A percentile compares a stretch with the other conserved stretches of the same genome.
Evolutionary conservation across 2,329 filamentous ascomycete species (phyloP).

Genomic region (Trichoderma sp.): DNA sequence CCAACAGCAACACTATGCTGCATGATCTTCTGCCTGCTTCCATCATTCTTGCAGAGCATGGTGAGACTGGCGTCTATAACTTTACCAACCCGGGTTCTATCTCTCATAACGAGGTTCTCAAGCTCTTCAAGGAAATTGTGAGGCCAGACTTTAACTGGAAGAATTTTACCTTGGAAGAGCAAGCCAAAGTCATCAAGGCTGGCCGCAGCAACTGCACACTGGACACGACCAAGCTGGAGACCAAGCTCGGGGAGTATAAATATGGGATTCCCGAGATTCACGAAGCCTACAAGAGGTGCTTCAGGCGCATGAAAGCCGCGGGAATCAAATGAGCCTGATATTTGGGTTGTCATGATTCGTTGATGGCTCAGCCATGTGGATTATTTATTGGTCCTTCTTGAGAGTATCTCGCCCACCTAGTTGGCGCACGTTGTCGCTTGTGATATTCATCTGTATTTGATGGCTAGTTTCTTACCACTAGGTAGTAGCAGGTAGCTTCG

Average conservation of each 20-base stretch:
- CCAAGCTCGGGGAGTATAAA: conserved; percentile 57
- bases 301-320: conserved; percentile 59
- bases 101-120: conserved; percentile 66
- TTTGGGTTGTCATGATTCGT: neutral
- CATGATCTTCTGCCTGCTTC: conserved; percentile 61
- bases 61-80: conserved; percentile 64
- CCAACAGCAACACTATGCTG: conserved; percentile 66
- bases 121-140: conserved; percentile 61
- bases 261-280: conserved; percentile 60
- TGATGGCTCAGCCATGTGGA: neutral
- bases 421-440: neutral
- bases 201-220: conserved; percentile 64
- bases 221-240: conserved; percentile 59
- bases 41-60: conserved; percentile 58
- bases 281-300: conserved; percentile 59
- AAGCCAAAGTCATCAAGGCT: conserved; percentile 65
- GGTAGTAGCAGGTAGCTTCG: neutral
- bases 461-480: neutral
- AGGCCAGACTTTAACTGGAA: conserved; percentile 59
- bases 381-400: neutral
- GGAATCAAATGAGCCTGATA: neutral
- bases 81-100: conserved; percentile 70
- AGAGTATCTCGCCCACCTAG: neutral
- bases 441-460: neutral
- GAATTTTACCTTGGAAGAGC: conserved; percentile 65